Evolutionary conservation across 2,329 filamentous ascomycete genomes (phyloP), one percentile per base, ranked within the genome.

Genomic region (Chrysoporthe deuterocubensis): DNA sequence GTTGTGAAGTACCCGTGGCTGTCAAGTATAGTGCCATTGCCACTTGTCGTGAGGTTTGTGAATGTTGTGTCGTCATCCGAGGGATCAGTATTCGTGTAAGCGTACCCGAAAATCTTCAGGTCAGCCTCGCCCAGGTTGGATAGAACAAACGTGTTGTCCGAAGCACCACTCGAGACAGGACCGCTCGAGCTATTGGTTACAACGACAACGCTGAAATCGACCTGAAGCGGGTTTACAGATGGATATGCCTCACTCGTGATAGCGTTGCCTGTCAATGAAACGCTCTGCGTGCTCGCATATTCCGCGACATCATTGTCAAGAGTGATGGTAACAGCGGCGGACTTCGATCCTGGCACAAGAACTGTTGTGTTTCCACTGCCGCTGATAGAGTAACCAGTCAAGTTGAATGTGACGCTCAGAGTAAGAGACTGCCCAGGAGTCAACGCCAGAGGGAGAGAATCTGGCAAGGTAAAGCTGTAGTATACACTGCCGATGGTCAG

Each of bases 131-230:
- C 63, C 26, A 59, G 18, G 26, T 65, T 65, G 18, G 56, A 44
- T 5, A 65, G 40, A 6, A 65, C 63, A 14, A 65, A 59, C 1
- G 54, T 59, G 37, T 48, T 59, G 6, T 59, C 52, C 18, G 62
- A 64, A 21, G 62, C n/a, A 18, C 62, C 48, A 32, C 62, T 11
- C 11, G 62, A 64, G 3, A 63, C 61, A 9, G 48, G 37, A 18
- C 62, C 62, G 21, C 13, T 44, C 7, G 48, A 56, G 48, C 44
- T 44, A 18, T 64, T 64, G 62, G 48, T 64, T 37, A 65, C 52
- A 13, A 82, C 77, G 21, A 82, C 70, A 16, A 78, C 76, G 6
- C 80, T 80, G 66, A 82, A 80, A 60, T 80, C 77, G 32, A 80
- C 75, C 18, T 78, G 76, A 1, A 72, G 74, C 1, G 81, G 79